Base-by-base conservation (phyloP, 257 asterid genomes). In the Marsdenia floribunda region DNA sequence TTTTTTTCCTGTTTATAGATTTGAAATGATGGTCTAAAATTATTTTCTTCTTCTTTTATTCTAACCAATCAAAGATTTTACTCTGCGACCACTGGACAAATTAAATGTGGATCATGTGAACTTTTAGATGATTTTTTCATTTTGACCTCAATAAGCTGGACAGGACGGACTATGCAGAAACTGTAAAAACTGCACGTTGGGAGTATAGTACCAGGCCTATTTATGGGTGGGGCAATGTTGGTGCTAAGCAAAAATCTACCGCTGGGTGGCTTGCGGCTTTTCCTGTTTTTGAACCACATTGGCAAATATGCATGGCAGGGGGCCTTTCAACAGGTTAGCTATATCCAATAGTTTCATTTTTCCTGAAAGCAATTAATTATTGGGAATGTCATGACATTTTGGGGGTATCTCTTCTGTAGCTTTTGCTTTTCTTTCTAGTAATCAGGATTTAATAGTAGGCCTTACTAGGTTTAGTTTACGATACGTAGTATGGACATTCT, bases 201-300 rank as follows among this genome's bases (percentile, higher is more conserved):
- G 90, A 88, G 26, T 94, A 92, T 82, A 88, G 93, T 83, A 94
- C 98, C 3, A 92, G 83, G 9, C 97, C 99, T 22, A 83, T 94
- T 78, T 92, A 86, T 76, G 99, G 99, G 75, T 94, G 99, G 99
- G 99, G 99, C 22, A 78, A 90, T 84, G 89, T 88, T 78, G 89
- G 83, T 72, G 88, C 93, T 57, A 87, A 87, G 86, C 99, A 94
- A 72, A 92, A 94, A 82, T 90, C 98, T 1, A 92, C 98, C 0
- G 99, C 99, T 42, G 99, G 99, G 64, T 94, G 99, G 99, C 99
- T 85, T 76, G 99, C 99, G 71, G 98, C 96, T 73, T 89, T 94
- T 82, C 99, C 99, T 18, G 98, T 94, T 76, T 94, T 94, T 82
- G 99, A 94, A 86, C 99, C 99, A 77, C 99, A 94, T 79, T 94